Evolutionary conservation across 106 monocot species (phyloP), one percentile per base, ranked within the genome.

Genomic region (Phalaenopsis equestris): DNA sequence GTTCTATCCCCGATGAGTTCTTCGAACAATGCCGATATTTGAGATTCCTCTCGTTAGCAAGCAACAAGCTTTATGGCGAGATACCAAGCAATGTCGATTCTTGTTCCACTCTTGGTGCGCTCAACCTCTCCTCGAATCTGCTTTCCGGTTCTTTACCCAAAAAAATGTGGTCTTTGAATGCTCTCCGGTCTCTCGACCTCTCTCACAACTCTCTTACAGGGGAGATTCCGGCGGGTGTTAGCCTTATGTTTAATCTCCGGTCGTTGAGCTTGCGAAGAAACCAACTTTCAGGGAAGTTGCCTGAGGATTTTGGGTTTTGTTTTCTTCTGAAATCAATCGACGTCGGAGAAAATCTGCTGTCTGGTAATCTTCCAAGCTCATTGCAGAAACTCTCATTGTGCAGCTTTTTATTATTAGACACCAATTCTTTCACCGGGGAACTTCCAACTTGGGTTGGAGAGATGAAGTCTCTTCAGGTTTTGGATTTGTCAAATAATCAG

Each of bases 71-170:
- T 81, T 55, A 79, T 0, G 92, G 90, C 6, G 48, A 52, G 41
- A 83, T 93, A 11, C 92, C 92, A 5, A 6, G 42, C 42, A 88
- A 79, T 21, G 3, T 90, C 2, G 83, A 83, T 2, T 79, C 84
- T n/a, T 93, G 90, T 84, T 84, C 84, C 15, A 81, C 88, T 2
- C 88, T 93, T 16, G 79, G 81, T 0, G 30, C 79, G 0, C 67
- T 93, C 37, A 90, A 93, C 67, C 81, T 93, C 8, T 93, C 90
- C 3, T 84, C 81, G 12, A 93, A 93, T 70, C 65, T 42, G 81
- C 78, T 93, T 12, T 81, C 81, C 1, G 92, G 92, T 17, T 8
- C 78, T 57, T 52, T 90, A 42, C 92, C 88, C 10, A 9, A 37
- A 1, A 76, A 72, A 18, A 47, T 90, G 1, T 93, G 92, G 90